These are phyloP conservation scores for Neurospora africana DNA, from an alignment of 495 filamentous ascomycete genomes.

Conservation along the genomic window DNA sequence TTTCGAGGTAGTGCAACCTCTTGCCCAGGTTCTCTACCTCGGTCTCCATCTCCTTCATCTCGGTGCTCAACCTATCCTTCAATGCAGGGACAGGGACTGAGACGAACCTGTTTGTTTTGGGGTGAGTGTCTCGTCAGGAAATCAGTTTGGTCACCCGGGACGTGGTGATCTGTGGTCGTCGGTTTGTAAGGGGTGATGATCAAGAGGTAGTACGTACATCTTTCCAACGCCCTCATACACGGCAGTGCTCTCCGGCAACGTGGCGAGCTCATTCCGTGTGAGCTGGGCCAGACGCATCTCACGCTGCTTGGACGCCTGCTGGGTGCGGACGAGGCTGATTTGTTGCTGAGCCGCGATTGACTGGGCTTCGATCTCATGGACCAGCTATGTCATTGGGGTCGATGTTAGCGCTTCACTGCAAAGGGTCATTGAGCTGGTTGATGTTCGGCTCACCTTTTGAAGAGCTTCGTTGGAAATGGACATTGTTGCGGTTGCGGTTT, in stretches of 20 bases:
- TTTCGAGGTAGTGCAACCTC: conserved; percentile 89
- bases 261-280: conserved; percentile 69
- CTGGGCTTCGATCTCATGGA: conserved; percentile 88
- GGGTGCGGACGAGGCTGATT: conserved; percentile 74
- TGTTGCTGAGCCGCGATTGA: conserved; percentile 84
- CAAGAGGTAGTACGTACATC: conserved; percentile 52
- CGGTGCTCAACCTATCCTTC: conserved; percentile 63
- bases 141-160: neutral
- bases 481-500: conserved; percentile 42
- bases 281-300: conserved; percentile 83
- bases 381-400: conserved; percentile 46
- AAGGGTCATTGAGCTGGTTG: neutral
- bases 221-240: conserved; percentile 95
- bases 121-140: neutral
- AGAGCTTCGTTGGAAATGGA: conserved; percentile 93
- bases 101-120: conserved; percentile 59
- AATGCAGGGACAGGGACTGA: conserved; percentile 59
- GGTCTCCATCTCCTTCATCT: conserved; percentile 61
- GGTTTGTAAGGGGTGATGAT: neutral
- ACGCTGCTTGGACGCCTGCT: conserved; percentile 76
- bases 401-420: neutral
- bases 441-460: conserved; percentile 58
- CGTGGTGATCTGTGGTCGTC: conserved; percentile 2
- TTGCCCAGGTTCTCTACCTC: conserved; percentile 76
- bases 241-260: conserved; percentile 65